Evolutionary conservation across 2,329 filamentous ascomycete genomes (phyloP), one percentile per base, ranked within the genome.

Genomic region (Onygenales sp.): DNA sequence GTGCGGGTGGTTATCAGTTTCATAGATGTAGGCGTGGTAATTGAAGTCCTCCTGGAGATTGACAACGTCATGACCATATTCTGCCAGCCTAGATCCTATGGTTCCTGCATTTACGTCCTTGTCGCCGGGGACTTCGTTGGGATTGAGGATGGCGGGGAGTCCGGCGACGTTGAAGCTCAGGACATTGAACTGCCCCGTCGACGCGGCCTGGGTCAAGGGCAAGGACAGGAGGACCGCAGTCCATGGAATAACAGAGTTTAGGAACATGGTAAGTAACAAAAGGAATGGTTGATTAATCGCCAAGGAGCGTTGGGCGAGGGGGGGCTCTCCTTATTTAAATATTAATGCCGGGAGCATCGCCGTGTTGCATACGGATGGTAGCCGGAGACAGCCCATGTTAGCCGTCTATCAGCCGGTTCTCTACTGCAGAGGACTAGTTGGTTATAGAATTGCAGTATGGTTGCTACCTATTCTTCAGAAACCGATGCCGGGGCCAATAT

Each of bases 131-230:
- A 84, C 77, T 4, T 77, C 80, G 63, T 85, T 86, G 60, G 64
- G 66, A 56, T 85, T 79, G 46, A 86, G 63, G 9, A 9, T 10
- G 13, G 36, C 36, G 1, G 82, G 82, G 2, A 84, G 72, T 17
- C 81, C 81, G 13, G 81, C 81, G 36, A 84, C 79, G 59, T 84
- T 84, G 69, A 80, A 78, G 21, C 77, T 72, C 27, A 83, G 65
- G 50, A 79, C 64, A 54, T 72, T 76, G 64, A 84, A 77, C n/a
- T 70, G 67, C 47, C 74, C 72, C 39, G 64, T 62, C 11, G 65
- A 66, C 4, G 66, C 61, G 31, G 63, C 57, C 39, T 47, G 14
- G 21, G 33, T 13, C 27, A 47, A 31, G 36, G 36, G 27, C 27
- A 47, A 31, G 36, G 36, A 39, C 36, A n/a, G 9, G 36, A 39